Conservation (phyloP, 2,329 filamentous ascomycete species). For the Sporothrix brasiliensis region DNA sequence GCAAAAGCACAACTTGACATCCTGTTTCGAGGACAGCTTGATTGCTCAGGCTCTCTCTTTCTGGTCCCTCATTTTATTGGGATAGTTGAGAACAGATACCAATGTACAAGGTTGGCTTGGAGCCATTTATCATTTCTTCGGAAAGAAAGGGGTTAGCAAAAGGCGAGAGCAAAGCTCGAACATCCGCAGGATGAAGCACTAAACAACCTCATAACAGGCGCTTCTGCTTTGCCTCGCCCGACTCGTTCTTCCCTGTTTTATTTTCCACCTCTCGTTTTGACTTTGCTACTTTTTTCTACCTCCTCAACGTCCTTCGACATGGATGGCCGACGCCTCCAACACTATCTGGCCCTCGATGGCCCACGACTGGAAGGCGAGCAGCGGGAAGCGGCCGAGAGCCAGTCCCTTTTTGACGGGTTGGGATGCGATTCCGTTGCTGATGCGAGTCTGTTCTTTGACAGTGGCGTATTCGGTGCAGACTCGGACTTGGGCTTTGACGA, state of each 20-base stretch:
- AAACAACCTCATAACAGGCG: neutral
- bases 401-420: conserved; percentile 19
- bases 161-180: neutral
- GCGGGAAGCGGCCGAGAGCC: neutral
- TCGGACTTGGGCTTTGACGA: conserved; percentile 1
- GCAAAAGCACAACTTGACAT: neutral
- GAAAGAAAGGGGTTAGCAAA: neutral
- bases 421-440: neutral
- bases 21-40: neutral
- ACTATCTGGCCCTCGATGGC: neutral
- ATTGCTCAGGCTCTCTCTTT: neutral
- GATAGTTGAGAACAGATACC: neutral
- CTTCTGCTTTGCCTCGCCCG: neutral
- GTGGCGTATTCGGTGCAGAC: neutral
- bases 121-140: neutral
- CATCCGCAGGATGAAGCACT: conserved; percentile 17
- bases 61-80: conserved; percentile 19
- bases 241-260: neutral
- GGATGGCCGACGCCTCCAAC: neutral
- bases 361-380: neutral
- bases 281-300: neutral
- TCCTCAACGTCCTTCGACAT: neutral
- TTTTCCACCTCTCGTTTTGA: neutral
- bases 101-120: neutral
- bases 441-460: neutral